Evolutionary conservation across 2,329 filamentous ascomycete species (phyloP).

Genomic region (Claviceps africana): DNA sequence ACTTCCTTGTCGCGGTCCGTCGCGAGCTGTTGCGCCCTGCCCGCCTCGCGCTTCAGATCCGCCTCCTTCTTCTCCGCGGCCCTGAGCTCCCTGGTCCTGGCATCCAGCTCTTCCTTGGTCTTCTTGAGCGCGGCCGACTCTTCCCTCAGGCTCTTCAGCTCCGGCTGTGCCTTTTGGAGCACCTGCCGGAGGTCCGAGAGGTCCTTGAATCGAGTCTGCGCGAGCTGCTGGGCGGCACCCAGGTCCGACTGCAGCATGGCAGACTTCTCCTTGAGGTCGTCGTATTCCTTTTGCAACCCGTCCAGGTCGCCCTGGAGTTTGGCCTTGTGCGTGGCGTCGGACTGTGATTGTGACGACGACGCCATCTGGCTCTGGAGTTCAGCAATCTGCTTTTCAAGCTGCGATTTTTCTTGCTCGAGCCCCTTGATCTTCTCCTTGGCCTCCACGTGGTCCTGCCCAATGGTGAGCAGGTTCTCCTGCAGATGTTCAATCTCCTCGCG

Average conservation of each 20-base stretch:
- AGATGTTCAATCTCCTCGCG: slow-evolving; percentile 77
- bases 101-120: slow-evolving; percentile 58
- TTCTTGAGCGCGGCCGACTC: slow-evolving; percentile 64
- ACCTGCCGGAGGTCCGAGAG: slow-evolving; percentile 66
- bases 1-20: slow-evolving; percentile 67
- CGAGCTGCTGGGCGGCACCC: slow-evolving; percentile 71
- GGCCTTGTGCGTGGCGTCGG: slow-evolving; percentile 29
- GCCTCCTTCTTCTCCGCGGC: slow-evolving; percentile 71
- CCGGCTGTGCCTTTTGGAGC: slow-evolving; percentile 72
- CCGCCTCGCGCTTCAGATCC: slow-evolving; percentile 63
- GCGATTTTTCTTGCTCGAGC: slow-evolving; percentile 53
- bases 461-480: slow-evolving; percentile 61
- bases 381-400: slow-evolving; percentile 46
- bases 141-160: slow-evolving; percentile 63
- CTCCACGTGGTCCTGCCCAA: slow-evolving; percentile 74
- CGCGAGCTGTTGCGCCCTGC: slow-evolving; percentile 53
- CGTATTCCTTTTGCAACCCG: slow-evolving; percentile 37
- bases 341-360: slow-evolving; percentile 10
- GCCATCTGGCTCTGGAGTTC: slow-evolving; percentile 59
- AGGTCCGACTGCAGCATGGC: slow-evolving; percentile 67
- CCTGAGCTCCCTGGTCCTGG: slow-evolving; percentile 46
- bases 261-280: slow-evolving; percentile 58
- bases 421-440: slow-evolving; percentile 65
- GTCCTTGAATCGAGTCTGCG: slow-evolving; percentile 78
- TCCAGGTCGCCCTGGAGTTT: slow-evolving; percentile 49